Evolutionary conservation across 2,329 filamentous ascomycete species (phyloP).

Genomic region (Aspergillus glaucus): DNA sequence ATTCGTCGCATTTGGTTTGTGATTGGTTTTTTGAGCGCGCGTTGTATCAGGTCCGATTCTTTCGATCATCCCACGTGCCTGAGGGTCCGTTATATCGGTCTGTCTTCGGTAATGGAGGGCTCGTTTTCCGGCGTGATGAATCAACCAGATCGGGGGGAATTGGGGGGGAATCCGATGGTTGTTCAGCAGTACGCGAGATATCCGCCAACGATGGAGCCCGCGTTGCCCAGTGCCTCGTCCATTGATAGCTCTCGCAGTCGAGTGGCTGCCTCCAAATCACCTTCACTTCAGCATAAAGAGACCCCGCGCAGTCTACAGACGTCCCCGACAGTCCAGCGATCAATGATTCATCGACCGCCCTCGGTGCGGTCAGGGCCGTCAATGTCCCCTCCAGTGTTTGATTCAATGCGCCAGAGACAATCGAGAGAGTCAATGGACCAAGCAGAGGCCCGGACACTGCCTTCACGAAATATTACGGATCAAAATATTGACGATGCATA

Average conservation of each 20-base stretch:
- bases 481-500: slow-evolving; percentile 75
- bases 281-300: slow-evolving; percentile 32
- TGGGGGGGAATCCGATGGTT: slow-evolving; percentile 23
- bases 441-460: slow-evolving; percentile 50
- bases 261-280: slow-evolving; percentile 27
- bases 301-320: slow-evolving; percentile 34
- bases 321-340: slow-evolving; percentile 29
- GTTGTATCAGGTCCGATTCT: not conserved
- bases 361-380: slow-evolving; percentile 29
- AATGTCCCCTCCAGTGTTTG: slow-evolving; percentile 36
- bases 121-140: slow-evolving; percentile 26
- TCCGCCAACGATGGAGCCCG: slow-evolving; percentile 27
- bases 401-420: slow-evolving; percentile 22
- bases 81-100: not conserved
- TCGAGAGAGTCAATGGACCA: slow-evolving; percentile 31
- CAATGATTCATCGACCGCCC: slow-evolving; percentile 20
- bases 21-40: not conserved
- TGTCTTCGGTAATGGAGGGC: slow-evolving; percentile 21
- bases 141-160: slow-evolving; percentile 19
- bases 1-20: not conserved
- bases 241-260: slow-evolving; percentile 29
- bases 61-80: not conserved
- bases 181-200: slow-evolving; percentile 37
- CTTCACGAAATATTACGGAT: slow-evolving; percentile 61
- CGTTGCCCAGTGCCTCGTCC: slow-evolving; percentile 33